Evolutionary conservation across 2,329 filamentous ascomycete genomes (phyloP), one percentile per base, ranked within the genome.

Genomic region (Aspergillus quadricinctus): DNA sequence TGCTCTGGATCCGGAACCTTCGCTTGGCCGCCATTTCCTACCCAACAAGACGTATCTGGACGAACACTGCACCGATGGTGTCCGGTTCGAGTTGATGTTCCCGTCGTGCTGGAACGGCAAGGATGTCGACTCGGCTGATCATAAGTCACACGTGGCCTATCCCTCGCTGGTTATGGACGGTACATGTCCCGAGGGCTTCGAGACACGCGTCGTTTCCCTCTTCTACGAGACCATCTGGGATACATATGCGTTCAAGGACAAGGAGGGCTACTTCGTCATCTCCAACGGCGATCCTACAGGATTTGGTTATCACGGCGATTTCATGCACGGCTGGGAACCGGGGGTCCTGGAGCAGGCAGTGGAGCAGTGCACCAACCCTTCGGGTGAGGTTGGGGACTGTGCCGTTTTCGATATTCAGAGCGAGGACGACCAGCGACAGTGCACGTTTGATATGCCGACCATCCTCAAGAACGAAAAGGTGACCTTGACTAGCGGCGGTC

Each of bases 201-300:
- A 85, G 11, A 81, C 80, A 19, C 87, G 89, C 55, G 72, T 94
- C 25, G 85, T 88, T 2, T 87, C 87, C 59, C 80, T 97, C 49
- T 88, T 96, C 72, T 96, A 82, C 71, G 91, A 97, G 78, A 90
- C 88, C 35, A 95, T 96, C 71, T 96, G 86, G 83, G 78, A 87
- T 69, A 94, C 90, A 8, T 73, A 82, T 50, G 79, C 78, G 1
- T 95, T 89, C 72, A 76, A 75, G 28, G 81, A 81, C 55, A 74
- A 81, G 23, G 75, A 81, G 7, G 90, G 91, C 52, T 74, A 85
- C 61, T 96, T 95, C 67, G 80, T 92, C 50, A 75, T 95, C 51
- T 78, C 90, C 50, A 92, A 92, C 64, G 90, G 90, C 59, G 92
- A 97, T 66, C 80, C 83, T 27, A 87, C 87, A 64, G 88, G 90